Conservation (phyloP, 2,329 filamentous ascomycete genomes). For the Diaporthe sp. region DNA sequence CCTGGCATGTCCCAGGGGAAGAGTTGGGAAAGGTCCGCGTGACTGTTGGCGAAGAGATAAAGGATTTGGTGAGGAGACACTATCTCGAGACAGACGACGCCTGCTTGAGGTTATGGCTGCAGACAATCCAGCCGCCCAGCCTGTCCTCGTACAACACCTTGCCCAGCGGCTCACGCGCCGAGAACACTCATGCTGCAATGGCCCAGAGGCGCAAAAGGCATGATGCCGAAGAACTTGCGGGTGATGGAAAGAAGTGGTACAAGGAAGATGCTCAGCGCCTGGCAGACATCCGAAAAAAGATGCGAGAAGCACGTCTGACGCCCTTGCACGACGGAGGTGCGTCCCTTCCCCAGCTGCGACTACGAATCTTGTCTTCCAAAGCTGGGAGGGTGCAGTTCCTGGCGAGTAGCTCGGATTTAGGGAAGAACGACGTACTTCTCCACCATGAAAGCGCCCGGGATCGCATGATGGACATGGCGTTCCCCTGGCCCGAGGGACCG, state of each 20-base stretch:
- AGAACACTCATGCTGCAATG: neutral
- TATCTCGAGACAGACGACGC: conserved; percentile 45
- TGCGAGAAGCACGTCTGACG: neutral
- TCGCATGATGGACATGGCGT: conserved; percentile 7
- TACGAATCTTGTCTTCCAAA: neutral
- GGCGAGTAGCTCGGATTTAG: neutral
- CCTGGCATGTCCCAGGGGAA: neutral
- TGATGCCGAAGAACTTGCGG: neutral
- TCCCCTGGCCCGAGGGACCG: conserved; percentile 26
- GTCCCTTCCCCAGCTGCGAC: conserved; percentile 14
- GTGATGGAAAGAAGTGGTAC: conserved; percentile 36
- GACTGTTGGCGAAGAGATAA: conserved; percentile 39
- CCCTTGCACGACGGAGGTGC: conserved; percentile 33
- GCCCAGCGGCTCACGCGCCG: neutral
- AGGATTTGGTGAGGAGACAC: conserved; percentile 45
- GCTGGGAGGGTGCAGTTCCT: neutral
- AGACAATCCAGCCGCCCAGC: conserved; percentile 15
- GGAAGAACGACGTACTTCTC: neutral
- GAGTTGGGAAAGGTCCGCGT: neutral
- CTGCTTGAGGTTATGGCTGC: conserved; percentile 42
- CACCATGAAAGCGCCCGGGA: neutral
- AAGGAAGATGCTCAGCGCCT: conserved; percentile 15
- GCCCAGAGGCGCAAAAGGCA: neutral
- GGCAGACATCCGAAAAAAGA: neutral
- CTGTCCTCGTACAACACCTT: conserved; percentile 32